These are phyloP conservation scores for Curvularia hawaiiensis DNA, from an alignment of 2,329 filamentous ascomycete genomes.

Conservation along the genomic window DNA sequence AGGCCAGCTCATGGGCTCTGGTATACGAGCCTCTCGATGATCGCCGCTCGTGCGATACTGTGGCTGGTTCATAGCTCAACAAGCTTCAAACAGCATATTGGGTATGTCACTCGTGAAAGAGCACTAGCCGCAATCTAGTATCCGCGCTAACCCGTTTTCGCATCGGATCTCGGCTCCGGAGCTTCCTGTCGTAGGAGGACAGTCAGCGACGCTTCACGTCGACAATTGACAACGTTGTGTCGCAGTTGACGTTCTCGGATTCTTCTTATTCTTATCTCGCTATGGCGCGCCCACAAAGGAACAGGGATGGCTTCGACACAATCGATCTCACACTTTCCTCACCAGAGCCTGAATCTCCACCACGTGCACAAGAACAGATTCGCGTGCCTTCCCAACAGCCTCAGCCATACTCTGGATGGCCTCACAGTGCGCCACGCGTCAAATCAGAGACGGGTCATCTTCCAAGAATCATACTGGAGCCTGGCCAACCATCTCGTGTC, in stretches of 20 bases:
- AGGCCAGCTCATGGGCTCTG: background rate
- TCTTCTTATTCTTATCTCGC: background rate
- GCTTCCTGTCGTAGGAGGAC: background rate
- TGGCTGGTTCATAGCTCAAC: background rate
- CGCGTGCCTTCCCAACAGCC: conserved; percentile 17
- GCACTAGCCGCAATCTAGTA: background rate
- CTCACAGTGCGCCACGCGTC: background rate
- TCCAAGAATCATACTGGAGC: background rate
- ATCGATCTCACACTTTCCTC: conserved; percentile 36
- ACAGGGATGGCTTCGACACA: conserved; percentile 18
- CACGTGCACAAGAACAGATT: conserved; percentile 9
- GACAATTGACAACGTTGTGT: background rate
- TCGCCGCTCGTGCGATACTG: background rate
- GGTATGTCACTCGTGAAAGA: background rate
- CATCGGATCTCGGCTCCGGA: background rate
- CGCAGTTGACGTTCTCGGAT: background rate
- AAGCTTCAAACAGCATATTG: background rate
- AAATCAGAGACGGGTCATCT: background rate
- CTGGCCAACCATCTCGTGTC: background rate
- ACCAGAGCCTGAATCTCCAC: conserved; percentile 22
- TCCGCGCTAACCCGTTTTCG: background rate
- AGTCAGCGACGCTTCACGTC: background rate
- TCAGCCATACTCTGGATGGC: conserved; percentile 13
- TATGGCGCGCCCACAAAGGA: conserved; percentile 12
- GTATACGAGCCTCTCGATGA: background rate